Percentiles rank a stretch among this genome's conserved stretches.
Conservation (phyloP, 73 alveolate genomes). For the Tetrahymena malaccensis region DNA sequence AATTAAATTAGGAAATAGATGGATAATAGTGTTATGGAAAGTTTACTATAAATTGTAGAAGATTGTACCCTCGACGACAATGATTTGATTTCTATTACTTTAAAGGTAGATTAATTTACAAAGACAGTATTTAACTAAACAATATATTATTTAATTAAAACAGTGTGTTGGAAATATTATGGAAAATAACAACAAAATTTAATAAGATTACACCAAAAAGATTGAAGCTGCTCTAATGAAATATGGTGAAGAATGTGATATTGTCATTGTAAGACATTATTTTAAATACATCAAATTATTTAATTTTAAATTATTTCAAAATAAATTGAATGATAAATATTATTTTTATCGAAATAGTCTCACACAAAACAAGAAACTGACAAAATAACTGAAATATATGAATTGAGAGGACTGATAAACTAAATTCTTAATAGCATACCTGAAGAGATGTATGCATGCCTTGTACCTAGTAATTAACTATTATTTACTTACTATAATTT, state of each 20-base stretch:
- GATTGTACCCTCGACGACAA: slow-evolving; percentile 31
- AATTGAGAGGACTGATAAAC: slow-evolving; percentile 14
- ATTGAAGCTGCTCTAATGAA: slow-evolving; percentile 9
- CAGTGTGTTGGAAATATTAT: neutral
- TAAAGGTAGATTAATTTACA: neutral
- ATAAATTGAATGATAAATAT: too few relatives aligned
- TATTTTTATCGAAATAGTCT: neutral
- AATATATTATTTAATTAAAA: neutral
- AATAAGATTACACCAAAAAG: slow-evolving; percentile 6
- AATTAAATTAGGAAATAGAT: neutral
- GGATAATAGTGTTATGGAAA: slow-evolving; percentile 8
- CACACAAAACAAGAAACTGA: neutral
- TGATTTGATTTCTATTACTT: slow-evolving; percentile 25
- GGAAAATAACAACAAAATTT: neutral
- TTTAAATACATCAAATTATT: neutral
- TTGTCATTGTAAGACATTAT: neutral
- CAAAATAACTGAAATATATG: neutral
- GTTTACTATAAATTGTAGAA: slow-evolving; percentile 1
- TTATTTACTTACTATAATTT: too few relatives aligned
- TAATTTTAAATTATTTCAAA: neutral
- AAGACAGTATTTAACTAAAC: neutral
- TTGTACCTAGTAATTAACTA: neutral
- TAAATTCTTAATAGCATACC: slow-evolving; percentile 26
- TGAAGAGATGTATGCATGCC: slow-evolving; percentile 13
- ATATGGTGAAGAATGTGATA: slow-evolving; percentile 37